Evolutionary conservation across 257 asterid genomes (phyloP), one percentile per base, ranked within the genome.

Genomic region (Osmanthus fragrans): DNA sequence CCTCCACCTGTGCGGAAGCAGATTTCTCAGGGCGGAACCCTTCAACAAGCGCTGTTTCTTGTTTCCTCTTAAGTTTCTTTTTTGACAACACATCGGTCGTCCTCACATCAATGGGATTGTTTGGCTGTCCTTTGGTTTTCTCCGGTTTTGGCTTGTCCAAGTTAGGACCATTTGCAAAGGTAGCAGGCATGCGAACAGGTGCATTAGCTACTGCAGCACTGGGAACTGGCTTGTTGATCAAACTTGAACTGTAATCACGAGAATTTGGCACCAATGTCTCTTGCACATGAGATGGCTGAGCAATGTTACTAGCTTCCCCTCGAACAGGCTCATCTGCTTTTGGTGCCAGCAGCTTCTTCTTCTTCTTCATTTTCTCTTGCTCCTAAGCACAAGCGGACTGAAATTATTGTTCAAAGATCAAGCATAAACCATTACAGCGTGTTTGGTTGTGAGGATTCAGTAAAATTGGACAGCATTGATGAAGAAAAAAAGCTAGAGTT

Each of bases 11-110:
- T 29, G 77, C 64, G 23, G 77, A 73, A 32, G 40, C 73, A 74
- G 67, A 42, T 80, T 86, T 90, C 83, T 91, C 92, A 16, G 70
- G 76, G 63, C 64, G 88, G 60, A 80, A 25, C 77, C 90, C 73
- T 82, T 86, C 92, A 9, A 79, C 84, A 8, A 39, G 45, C 21
- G 83, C 89, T 1, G 73, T 11, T 65, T 84, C 88, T 9, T 84
- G 81, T 85, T 90, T 92, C 88, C 88, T 84, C 78, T 90, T 91
- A 25, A 89, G 71, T 89, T 95, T 95, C 91, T 88, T 90, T 63
- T 80, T 82, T 51, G 77, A 84, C 30, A 84, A 15, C 9, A 67
- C 76, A 36, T 92, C 92, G 34, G 73, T 49, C 73, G 86, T 75
- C 64, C 77, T 81, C 2, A 75, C 74, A 79, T 80, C 96, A 64